Conservation (phyloP, 129 eudicot species). For the Dittrichia graveolens region DNA sequence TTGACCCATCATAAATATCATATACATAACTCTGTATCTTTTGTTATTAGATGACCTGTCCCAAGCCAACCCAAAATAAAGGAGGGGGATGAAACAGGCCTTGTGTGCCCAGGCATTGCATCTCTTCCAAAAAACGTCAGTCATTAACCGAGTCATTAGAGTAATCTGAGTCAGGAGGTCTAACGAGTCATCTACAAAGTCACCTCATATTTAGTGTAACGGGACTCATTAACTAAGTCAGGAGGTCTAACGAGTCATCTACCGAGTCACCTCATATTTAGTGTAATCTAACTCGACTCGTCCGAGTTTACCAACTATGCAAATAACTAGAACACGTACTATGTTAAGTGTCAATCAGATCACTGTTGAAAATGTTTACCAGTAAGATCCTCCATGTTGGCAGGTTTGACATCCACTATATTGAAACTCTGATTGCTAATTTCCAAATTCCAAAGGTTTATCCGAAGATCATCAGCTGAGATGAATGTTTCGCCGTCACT, state of each 20-base stretch:
- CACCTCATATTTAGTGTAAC: no score
- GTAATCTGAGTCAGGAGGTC: no score
- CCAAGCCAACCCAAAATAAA: neutral
- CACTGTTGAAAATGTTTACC: conserved; percentile 47
- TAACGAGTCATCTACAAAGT: no score
- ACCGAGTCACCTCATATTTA: no score
- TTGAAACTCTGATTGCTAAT: conserved; percentile 95
- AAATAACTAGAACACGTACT: neutral
- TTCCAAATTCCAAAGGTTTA: conserved; percentile 98
- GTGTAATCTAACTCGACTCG: no score
- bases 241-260: no score
- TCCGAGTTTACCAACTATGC: no score
- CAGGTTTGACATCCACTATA: conserved; percentile 94
- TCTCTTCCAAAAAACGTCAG: neutral
- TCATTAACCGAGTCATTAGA: no score
- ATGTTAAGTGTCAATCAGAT: conserved; percentile 7
- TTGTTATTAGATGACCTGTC: neutral
- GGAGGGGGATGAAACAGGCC: conserved; percentile 8
- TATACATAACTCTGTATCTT: neutral
- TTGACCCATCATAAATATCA: neutral
- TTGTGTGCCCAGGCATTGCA: conserved; percentile 13
- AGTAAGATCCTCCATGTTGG: conserved; percentile 91
- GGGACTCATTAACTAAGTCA: no score
- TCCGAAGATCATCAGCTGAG: conserved; percentile 97
- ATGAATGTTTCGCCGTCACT: conserved; percentile 98